These are phyloP conservation scores for Phragmites australis DNA, from an alignment of 176 grass and related monocot species.

Conservation along the genomic window DNA sequence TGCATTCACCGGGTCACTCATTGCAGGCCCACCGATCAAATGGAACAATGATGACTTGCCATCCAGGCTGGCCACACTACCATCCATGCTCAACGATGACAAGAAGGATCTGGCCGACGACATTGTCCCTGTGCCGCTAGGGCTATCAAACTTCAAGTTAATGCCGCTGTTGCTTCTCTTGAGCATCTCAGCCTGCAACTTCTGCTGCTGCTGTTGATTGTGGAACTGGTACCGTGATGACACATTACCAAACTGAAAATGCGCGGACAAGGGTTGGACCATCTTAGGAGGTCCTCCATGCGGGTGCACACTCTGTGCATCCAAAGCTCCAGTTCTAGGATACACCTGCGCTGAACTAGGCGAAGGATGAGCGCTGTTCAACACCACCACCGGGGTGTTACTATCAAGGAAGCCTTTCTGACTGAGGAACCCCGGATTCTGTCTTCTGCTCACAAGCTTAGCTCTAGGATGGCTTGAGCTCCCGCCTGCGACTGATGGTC, in stretches of 20 bases:
- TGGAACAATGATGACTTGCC: slow-evolving; percentile 62
- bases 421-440: slow-evolving; percentile 34
- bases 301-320: slow-evolving; percentile 31
- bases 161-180: slow-evolving; percentile 64
- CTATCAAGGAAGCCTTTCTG: slow-evolving; percentile 56
- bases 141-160: slow-evolving; percentile 74
- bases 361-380: slow-evolving; percentile 37
- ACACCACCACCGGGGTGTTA: slow-evolving; percentile 29
- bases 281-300: slow-evolving; percentile 44
- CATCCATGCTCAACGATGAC: slow-evolving; percentile 82
- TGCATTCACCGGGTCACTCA: slow-evolving; percentile 55
- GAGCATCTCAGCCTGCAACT: slow-evolving; percentile 69
- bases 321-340: slow-evolving; percentile 39
- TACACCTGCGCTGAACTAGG: slow-evolving; percentile 45
- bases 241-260: slow-evolving; percentile 51
- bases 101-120: slow-evolving; percentile 67
- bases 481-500: neutral
- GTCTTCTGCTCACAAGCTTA: slow-evolving; percentile 45
- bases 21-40: slow-evolving; percentile 61
- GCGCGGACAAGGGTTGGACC: slow-evolving; percentile 50
- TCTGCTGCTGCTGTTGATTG: slow-evolving; percentile 64
- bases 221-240: slow-evolving; percentile 54
- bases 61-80: slow-evolving; percentile 70
- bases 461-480: slow-evolving; percentile 49
- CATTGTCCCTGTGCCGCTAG: slow-evolving; percentile 51